Base-by-base conservation (phyloP, 2,329 filamentous ascomycete genomes). In the Pseudonectria foliicola region DNA sequence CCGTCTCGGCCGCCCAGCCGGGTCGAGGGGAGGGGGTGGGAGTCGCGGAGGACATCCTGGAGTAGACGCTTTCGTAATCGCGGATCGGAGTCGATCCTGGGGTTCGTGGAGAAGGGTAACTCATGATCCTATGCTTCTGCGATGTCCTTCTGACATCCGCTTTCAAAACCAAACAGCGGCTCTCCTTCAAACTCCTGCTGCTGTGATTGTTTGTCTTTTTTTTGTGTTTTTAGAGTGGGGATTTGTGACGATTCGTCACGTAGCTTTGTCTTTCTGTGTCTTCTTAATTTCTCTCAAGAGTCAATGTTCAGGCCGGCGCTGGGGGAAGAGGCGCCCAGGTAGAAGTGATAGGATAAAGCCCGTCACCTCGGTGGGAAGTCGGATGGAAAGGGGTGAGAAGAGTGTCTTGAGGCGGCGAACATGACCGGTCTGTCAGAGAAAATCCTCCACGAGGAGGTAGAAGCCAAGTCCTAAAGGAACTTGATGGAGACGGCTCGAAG, bases 311-410 rank as follows among this genome's bases (percentile, higher is more conserved):
- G 33, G 43, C 38, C 42, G 42, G 40, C 46, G 45, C 35, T 37
- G 43, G 43, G 32, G 43, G 43, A 46, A 45, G 43, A 51, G 51
- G 64, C 56, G 66, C 63, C 65, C 62, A 59, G 60, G 57, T 64
- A 60, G 66, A 65, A 67, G 60, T 62, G 59, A 57, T 52, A 37
- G 60, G 62, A 60, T 21, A 61, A 66, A 56, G 58, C 64, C 63
- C 60, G 71, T 76, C 73, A 76, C 72, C 73, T 73, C 67, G 70
- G 69, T 73, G 72, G 74, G 66, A 71, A 67, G 65, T 74, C 70
- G 71, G 70, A 69, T 57, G 69, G 68, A 67, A 67, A 70, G 68
- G 66, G 68, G 61, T 67, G 70, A 59, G 63, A 66, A 60, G 61
- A 63, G 54, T 63, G 63, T 68, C 62, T 68, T 70, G 64, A 65